Conservation (phyloP, 2,329 filamentous ascomycete species). For the Sclerotiophoma versabilis region DNA sequence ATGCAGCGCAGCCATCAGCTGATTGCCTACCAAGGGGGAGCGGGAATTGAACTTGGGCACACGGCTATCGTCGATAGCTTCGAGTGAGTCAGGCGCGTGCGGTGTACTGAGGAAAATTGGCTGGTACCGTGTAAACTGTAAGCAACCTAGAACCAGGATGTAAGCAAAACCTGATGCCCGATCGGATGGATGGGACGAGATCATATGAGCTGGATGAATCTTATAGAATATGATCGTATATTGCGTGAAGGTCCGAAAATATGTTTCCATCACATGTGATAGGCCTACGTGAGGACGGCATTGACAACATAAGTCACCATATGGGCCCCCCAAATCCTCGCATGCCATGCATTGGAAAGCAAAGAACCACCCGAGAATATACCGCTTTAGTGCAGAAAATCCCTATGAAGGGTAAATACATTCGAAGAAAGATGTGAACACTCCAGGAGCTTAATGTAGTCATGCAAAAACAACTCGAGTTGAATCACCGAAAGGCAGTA, state of each 20-base stretch:
- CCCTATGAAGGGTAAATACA: constrained; percentile 47
- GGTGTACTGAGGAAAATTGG: neutral
- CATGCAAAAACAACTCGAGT: constrained; percentile 9
- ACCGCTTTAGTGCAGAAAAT: constrained; percentile 22
- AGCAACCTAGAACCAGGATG: neutral
- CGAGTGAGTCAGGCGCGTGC: constrained; percentile 7
- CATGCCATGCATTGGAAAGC: constrained; percentile 41
- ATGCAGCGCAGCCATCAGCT: neutral
- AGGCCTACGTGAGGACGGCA: constrained; percentile 5
- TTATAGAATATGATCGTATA: constrained; percentile 9
- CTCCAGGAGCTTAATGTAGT: constrained; percentile 12
- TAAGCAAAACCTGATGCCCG: neutral
- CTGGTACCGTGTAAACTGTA: neutral
- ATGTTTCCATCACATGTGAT: constrained; percentile 14
- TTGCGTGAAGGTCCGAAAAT: constrained; percentile 4
- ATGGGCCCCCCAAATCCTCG: constrained; percentile 26
- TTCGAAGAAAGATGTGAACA: constrained; percentile 27
- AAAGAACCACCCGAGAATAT: constrained; percentile 45
- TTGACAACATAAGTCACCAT: neutral
- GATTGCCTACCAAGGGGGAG: neutral
- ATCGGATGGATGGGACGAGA: neutral
- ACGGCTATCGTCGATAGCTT: neutral
- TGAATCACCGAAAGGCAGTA: neutral
- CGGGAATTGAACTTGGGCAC: neutral
- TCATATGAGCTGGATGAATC: neutral